These are phyloP conservation scores for Akanthomyces uredinophilus DNA, from an alignment of 2,329 filamentous ascomycete genomes.

Conservation along the genomic window DNA sequence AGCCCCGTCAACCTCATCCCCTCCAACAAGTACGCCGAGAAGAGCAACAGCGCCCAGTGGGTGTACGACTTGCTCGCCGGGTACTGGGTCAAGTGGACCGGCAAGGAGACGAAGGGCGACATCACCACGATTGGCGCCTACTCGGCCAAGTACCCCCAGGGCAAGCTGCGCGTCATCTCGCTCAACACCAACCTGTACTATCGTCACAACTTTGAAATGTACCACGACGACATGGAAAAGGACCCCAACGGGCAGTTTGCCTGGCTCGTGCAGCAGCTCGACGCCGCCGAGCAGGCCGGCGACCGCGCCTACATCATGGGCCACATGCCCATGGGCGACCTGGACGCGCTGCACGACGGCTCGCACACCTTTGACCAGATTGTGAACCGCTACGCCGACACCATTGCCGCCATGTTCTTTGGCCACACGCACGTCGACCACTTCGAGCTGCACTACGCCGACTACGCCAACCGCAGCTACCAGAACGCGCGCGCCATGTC, in stretches of 20 bases:
- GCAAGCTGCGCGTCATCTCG: slow-evolving; percentile 52
- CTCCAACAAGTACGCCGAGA: slow-evolving; percentile 31
- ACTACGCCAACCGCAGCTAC: slow-evolving; percentile 38
- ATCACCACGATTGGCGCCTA: slow-evolving; percentile 43
- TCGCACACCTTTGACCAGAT: slow-evolving; percentile 50
- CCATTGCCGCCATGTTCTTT: slow-evolving; percentile 52
- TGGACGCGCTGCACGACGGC: slow-evolving; percentile 47
- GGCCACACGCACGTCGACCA: slow-evolving; percentile 54
- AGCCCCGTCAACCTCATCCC: slow-evolving; percentile 49
- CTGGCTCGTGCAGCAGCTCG: slow-evolving; percentile 50
- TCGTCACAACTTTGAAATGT: slow-evolving; percentile 52
- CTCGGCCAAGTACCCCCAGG: slow-evolving; percentile 38
- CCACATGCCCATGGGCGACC: slow-evolving; percentile 49
- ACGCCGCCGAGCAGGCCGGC: slow-evolving; percentile 44
- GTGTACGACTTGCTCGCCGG: slow-evolving; percentile 44
- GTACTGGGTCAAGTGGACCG: slow-evolving; percentile 46
- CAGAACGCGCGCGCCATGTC: slow-evolving; percentile 44
- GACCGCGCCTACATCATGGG: slow-evolving; percentile 54
- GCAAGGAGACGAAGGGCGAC: slow-evolving; percentile 24
- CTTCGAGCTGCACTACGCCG: slow-evolving; percentile 49
- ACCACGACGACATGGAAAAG: slow-evolving; percentile 42
- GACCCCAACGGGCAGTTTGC: slow-evolving; percentile 49
- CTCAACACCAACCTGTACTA: slow-evolving; percentile 58
- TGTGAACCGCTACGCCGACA: slow-evolving; percentile 47
- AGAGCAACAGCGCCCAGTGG: slow-evolving; percentile 38